These are phyloP conservation scores for Tuber microsphaerosporum DNA, from an alignment of 495 filamentous ascomycete species.

Conservation along the genomic window DNA sequence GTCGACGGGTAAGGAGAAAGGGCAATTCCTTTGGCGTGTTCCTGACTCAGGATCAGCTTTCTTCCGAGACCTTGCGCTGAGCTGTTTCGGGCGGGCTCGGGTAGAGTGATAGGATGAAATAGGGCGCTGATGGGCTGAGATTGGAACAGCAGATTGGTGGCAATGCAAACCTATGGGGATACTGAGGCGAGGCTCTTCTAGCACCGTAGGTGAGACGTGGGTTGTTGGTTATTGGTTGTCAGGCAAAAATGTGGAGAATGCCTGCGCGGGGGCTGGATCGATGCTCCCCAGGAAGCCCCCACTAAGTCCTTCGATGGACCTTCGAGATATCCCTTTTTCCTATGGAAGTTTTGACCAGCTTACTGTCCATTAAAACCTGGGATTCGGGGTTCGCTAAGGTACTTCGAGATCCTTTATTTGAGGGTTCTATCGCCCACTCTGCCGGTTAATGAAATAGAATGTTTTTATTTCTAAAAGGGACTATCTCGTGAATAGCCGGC, in stretches of 20 bases:
- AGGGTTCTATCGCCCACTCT: not conserved
- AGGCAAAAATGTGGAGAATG: not conserved
- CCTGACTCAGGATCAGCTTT: not conserved
- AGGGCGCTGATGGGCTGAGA: not conserved
- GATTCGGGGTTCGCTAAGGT: not conserved
- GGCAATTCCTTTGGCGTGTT: not conserved
- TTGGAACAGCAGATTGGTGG: not conserved
- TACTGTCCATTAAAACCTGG: not conserved
- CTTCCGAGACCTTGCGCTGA: not conserved
- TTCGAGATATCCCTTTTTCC: not conserved
- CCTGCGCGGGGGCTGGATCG: not conserved
- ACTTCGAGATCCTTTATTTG: not conserved
- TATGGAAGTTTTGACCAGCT: not conserved
- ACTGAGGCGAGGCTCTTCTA: not conserved
- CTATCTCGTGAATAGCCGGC: not conserved
- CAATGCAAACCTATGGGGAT: not conserved
- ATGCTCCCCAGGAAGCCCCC: not conserved
- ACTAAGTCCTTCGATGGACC: not conserved
- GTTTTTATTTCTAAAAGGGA: not conserved
- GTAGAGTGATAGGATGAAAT: not conserved
- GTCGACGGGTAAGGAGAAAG: not conserved
- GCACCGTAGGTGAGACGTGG: not conserved
- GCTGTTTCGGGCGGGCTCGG: not conserved
- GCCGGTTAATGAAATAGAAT: not conserved
- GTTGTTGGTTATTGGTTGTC: not conserved